Base-by-base conservation (phyloP, 2,329 filamentous ascomycete species). In the Ophiostoma pallidulum region DNA sequence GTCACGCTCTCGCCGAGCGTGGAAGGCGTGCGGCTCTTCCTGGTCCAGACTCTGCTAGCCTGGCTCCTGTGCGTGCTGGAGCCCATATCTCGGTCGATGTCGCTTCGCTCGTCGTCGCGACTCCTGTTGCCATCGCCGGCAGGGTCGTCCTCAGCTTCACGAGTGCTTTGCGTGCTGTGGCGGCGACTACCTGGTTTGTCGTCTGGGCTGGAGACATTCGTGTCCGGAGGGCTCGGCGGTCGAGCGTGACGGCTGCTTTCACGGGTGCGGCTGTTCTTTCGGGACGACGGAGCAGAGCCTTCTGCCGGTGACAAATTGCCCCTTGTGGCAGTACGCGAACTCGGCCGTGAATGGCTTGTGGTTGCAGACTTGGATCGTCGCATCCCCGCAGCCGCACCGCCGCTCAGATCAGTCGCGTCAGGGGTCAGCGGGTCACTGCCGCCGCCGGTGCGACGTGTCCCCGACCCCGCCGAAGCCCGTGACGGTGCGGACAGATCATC, bases 361-460 rank as follows among this genome's bases (percentile, higher is more conserved):
- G 44, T 38, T 6, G 62, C 61, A 26, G 74, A 75, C 58, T 70
- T 75, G 24, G 72, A 71, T 52, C 70, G 69, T 46, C 59, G 61
- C 49, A 67, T 64, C 37, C 72, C 70, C 12, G 22, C 39, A 8
- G 26, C 37, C 4, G 33, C 16, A 20, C 64, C 66, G 19, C 71
- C 69, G 44, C 80, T 78, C 19, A 86, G 57, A 59, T 88, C 84
- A 19, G 84, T 88, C 19, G 82, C 73, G 51, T 88, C 83, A 16
- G 85, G 85, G 1, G 85, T 89, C 41, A 73, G 63, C 1, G 74
- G 74, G 47, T 81, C 77, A 12, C 55, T 78, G 72, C 51, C 54
- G 41, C 53, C 58, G 39, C 50, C 52, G 51, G 46, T 58, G 13
- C 33, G 49, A 7, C 41, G 45, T 35, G 59, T 16, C 19, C 29